These are phyloP conservation scores for Alternaria sp. DNA, from an alignment of 2,329 filamentous ascomycete species.

Conservation along the genomic window DNA sequence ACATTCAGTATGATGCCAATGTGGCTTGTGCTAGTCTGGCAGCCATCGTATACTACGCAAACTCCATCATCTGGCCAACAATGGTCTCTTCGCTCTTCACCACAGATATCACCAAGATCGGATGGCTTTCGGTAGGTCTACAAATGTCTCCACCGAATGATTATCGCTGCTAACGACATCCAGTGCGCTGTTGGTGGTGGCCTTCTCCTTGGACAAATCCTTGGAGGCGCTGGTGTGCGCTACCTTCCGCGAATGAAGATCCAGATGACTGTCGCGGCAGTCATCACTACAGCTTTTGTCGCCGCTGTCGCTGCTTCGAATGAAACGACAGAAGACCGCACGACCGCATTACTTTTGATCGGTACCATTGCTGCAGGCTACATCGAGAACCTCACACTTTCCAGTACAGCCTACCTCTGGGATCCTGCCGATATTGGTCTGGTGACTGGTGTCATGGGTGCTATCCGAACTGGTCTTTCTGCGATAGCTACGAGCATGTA, in stretches of 20 bases:
- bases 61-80: conserved; percentile 44
- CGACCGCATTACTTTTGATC: conserved; percentile 33
- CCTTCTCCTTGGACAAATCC: conserved; percentile 42
- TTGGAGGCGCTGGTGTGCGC: conserved; percentile 40
- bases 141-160: not conserved
- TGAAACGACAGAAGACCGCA: conserved; percentile 25
- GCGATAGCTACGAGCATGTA: conserved; percentile 43
- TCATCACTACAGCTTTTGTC: conserved; percentile 37
- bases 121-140: conserved; percentile 41
- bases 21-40: conserved; percentile 44
- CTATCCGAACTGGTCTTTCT: conserved; percentile 37
- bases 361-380: conserved; percentile 40
- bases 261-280: conserved; percentile 41
- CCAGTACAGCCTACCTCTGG: conserved; percentile 39
- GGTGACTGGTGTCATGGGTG: conserved; percentile 41
- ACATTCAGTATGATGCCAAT: conserved; percentile 44
- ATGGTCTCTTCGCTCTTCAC: conserved; percentile 42
- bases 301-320: conserved; percentile 34
- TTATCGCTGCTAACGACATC: conserved; percentile 9
- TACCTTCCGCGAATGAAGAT: conserved; percentile 42
- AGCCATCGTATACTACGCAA: conserved; percentile 47
- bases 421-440: conserved; percentile 45
- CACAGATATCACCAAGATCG: conserved; percentile 36
- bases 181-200: conserved; percentile 45
- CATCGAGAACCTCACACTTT: conserved; percentile 44